A percentile compares a stretch with the other conserved stretches of the same genome.
Conservation (phyloP, 2,329 filamentous ascomycete genomes). For the Xylariomycetidae sp. region DNA sequence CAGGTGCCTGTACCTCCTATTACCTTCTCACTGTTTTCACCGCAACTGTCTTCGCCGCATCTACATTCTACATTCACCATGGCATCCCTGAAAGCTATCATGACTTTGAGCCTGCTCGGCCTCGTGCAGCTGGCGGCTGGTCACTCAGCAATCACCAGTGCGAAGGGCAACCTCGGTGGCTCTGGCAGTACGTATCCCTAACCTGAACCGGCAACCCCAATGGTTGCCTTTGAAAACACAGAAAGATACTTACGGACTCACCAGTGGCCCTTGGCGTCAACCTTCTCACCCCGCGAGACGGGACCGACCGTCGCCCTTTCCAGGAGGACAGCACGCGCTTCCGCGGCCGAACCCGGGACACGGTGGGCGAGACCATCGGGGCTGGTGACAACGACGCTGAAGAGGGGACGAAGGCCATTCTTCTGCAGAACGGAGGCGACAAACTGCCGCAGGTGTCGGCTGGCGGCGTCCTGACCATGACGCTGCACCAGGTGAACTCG, state of each 20-base stretch:
- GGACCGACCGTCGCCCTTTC: slow-evolving; percentile 54
- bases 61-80: slow-evolving; percentile 16
- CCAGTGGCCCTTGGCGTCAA: slow-evolving; percentile 42
- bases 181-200: slow-evolving; percentile 34
- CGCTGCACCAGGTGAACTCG: slow-evolving; percentile 60
- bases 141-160: slow-evolving; percentile 55
- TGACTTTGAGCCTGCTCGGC: slow-evolving; percentile 44
- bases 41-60: too few species aligned
- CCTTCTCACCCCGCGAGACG: slow-evolving; percentile 53
- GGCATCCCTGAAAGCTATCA: slow-evolving; percentile 20
- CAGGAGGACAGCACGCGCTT: slow-evolving; percentile 61
- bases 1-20: neutral
- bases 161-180: slow-evolving; percentile 52
- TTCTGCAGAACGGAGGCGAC: slow-evolving; percentile 50
- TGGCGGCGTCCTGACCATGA: slow-evolving; percentile 55
- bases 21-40: slow-evolving; percentile 1
- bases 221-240: too few species aligned
- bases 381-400: slow-evolving; percentile 52
- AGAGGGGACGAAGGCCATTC: slow-evolving; percentile 49
- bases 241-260: neutral
- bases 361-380: slow-evolving; percentile 53
- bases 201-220: neutral
- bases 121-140: slow-evolving; percentile 50
- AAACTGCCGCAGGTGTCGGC: slow-evolving; percentile 52
- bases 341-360: slow-evolving; percentile 43